Evolutionary conservation across 2,329 filamentous ascomycete genomes (phyloP).

Genomic region (Ascochyta lentis): DNA sequence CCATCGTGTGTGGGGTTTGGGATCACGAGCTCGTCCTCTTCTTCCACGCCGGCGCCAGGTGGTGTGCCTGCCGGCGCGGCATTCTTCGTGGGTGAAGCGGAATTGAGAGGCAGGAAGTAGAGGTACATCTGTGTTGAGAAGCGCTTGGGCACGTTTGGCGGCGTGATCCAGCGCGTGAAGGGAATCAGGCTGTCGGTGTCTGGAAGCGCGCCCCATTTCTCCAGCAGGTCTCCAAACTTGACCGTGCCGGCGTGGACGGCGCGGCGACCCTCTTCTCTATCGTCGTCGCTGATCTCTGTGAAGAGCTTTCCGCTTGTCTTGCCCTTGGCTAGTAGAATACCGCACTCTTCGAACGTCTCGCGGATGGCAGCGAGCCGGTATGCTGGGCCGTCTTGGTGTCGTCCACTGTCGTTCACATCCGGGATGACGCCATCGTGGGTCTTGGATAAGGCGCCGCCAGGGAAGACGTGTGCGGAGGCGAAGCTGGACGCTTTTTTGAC

Average conservation of each 20-base stretch:
- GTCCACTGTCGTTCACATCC: constrained; percentile 55
- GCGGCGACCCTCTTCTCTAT: constrained; percentile 70
- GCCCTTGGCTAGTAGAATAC: constrained; percentile 75
- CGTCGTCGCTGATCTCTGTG: constrained; percentile 61
- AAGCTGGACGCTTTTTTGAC: constrained; percentile 84
- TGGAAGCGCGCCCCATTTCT: constrained; percentile 62
- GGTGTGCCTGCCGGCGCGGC: constrained; percentile 39
- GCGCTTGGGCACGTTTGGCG: constrained; percentile 71
- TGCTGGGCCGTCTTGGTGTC: constrained; percentile 73
- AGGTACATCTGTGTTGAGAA: constrained; percentile 98
- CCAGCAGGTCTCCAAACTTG: constrained; percentile 71
- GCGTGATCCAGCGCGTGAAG: constrained; percentile 93
- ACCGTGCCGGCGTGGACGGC: constrained; percentile 71
- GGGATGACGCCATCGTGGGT: constrained; percentile 74
- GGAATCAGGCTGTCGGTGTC: constrained; percentile 76
- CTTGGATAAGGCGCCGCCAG: constrained; percentile 81
- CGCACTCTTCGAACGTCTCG: constrained; percentile 95
- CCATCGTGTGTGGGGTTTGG: constrained; percentile 76
- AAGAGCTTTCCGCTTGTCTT: constrained; percentile 63
- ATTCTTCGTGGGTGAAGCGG: constrained; percentile 39
- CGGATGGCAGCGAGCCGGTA: constrained; percentile 86
- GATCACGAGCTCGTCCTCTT: constrained; percentile 61
- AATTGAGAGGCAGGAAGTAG: constrained; percentile 75
- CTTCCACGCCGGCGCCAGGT: constrained; percentile 38
- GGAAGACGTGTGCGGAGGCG: constrained; percentile 92